Percentiles rank a stretch among this genome's conserved stretches.
Conservation (phyloP, 345 rosid species). For the Mallotus nudiflorus region DNA sequence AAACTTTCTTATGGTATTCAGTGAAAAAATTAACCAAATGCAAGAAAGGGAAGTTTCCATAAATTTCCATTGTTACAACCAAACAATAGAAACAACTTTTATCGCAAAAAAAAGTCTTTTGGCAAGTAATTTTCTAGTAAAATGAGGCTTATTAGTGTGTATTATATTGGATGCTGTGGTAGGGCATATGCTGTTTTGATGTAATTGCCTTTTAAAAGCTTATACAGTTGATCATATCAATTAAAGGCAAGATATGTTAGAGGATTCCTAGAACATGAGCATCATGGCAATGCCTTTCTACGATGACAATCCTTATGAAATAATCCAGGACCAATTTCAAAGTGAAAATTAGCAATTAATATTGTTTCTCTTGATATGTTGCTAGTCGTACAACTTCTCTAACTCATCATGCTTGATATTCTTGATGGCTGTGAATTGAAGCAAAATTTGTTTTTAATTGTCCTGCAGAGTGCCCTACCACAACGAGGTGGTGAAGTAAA, state of each 20-base stretch:
- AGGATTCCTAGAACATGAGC: neutral
- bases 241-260: neutral
- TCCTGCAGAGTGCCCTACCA: slow-evolving; percentile 78
- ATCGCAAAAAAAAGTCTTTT: neutral
- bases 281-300: neutral
- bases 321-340: neutral
- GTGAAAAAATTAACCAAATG: too few species aligned
- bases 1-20: neutral
- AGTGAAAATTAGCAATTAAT: neutral
- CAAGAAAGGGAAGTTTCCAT: neutral
- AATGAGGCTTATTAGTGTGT: neutral
- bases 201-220: neutral
- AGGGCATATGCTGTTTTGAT: neutral
- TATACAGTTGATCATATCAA: neutral
- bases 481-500: slow-evolving; percentile 96
- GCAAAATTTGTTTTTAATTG: slow-evolving; percentile 10
- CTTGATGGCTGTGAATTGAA: slow-evolving; percentile 3
- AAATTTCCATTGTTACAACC: neutral
- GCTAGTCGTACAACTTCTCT: neutral
- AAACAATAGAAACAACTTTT: neutral
- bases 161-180: neutral
- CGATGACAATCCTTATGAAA: neutral
- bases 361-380: neutral
- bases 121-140: neutral
- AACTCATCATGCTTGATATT: neutral